phyloP scores from a whole-genome alignment of 148 eudicot species.

The Chenopodium quinoa region DNA sequence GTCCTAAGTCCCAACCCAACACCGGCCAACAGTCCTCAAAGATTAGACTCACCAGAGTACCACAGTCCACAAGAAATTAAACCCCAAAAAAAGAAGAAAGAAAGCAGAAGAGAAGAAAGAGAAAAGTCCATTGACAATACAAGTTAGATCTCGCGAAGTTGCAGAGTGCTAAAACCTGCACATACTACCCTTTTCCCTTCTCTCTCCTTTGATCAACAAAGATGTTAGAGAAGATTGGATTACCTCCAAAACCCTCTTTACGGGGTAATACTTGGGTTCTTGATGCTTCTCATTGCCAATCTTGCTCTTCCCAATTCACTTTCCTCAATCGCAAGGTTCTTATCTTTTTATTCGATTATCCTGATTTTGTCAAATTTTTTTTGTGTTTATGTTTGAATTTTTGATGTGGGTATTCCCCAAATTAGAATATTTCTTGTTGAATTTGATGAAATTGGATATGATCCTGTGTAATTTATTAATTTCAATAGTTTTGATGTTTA shows the following conservation, averaged over 20 bases:
- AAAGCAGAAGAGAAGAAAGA: not conserved
- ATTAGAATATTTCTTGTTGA: not conserved
- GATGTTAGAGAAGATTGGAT: constrained; percentile 66
- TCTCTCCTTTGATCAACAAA: not conserved
- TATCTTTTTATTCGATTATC: constrained; percentile 3
- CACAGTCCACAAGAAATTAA: too few relatives aligned
- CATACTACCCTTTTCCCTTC: not conserved
- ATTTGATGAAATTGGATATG: not conserved
- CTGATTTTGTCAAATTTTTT: not conserved
- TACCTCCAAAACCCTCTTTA: constrained; percentile 71
- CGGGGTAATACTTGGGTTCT: constrained; percentile 85
- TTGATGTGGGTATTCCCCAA: not conserved
- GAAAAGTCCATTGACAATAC: not conserved
- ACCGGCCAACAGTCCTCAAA: too few relatives aligned
- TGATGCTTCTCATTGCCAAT: constrained; percentile 82
- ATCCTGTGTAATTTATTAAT: not conserved
- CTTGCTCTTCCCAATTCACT: constrained; percentile 75
- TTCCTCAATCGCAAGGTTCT: constrained; percentile 92
- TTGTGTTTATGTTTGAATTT: not conserved
- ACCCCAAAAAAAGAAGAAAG: not conserved
- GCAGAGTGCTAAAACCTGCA: not conserved
- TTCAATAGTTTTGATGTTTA: not conserved
- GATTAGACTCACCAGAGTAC: not conserved
- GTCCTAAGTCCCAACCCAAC: too few relatives aligned
- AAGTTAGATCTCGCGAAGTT: not conserved